Evolutionary conservation across 2,329 filamentous ascomycete genomes (phyloP).

Genomic region (Cercospora sesami): DNA sequence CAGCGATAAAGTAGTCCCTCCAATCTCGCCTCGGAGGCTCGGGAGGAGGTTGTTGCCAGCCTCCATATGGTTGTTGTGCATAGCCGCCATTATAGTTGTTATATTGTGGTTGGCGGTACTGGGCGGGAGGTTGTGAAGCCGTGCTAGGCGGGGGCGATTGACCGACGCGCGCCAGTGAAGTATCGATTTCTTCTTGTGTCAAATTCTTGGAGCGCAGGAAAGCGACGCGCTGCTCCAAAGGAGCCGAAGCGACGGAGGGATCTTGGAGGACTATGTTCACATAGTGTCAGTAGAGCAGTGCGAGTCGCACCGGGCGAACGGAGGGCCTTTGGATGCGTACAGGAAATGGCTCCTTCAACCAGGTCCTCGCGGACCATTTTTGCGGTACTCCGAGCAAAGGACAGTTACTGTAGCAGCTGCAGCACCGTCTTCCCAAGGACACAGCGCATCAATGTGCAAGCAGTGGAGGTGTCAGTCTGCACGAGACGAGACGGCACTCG

Average conservation of each 20-base stretch:
- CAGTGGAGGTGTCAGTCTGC: neutral
- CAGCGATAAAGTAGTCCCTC: conserved; percentile 99
- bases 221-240: conserved; percentile 87
- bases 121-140: conserved; percentile 50
- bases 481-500: neutral
- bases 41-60: conserved; percentile 52
- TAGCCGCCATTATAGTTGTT: conserved; percentile 37
- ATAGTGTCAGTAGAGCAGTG: conserved; percentile 1
- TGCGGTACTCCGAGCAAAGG: conserved; percentile 22
- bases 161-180: conserved; percentile 73
- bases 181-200: conserved; percentile 90
- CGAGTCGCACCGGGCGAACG: neutral
- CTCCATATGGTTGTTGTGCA: conserved; percentile 42
- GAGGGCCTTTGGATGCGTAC: conserved; percentile 37
- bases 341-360: conserved; percentile 67
- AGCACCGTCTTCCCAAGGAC: neutral
- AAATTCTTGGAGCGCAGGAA: conserved; percentile 97
- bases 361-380: conserved; percentile 94
- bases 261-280: conserved; percentile 76
- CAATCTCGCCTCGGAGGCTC: conserved; percentile 79
- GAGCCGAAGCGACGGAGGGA: conserved; percentile 82
- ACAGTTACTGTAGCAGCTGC: neutral
- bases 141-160: conserved; percentile 52
- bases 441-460: neutral
- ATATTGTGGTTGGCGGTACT: conserved; percentile 33